Evolutionary conservation across 306 rosid genomes (phyloP).

Genomic region (Lotus japonicus): DNA sequence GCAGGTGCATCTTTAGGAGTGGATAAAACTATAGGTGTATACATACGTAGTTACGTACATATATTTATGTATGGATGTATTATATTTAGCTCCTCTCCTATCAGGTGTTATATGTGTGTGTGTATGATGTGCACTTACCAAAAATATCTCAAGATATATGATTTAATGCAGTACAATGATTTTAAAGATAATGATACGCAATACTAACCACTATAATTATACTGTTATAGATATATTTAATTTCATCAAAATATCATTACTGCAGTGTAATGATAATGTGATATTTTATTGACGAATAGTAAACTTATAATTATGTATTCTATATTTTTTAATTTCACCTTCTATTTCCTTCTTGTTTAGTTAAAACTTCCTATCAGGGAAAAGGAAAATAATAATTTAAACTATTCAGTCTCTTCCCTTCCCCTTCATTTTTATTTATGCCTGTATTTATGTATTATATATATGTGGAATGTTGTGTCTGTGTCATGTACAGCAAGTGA

Average conservation of each 20-base stretch:
- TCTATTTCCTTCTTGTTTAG: background rate
- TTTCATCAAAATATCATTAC: background rate
- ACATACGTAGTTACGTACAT: no score
- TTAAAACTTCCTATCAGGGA: background rate
- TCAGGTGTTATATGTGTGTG: no score
- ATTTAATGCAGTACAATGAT: background rate
- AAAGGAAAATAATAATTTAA: background rate
- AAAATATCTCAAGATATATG: background rate
- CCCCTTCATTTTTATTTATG: background rate
- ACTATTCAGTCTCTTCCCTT: background rate
- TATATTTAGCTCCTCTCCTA: no score
- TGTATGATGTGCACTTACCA: background rate
- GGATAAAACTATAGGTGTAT: background rate
- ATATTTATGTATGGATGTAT: no score
- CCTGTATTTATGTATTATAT: background rate
- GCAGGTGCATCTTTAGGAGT: slow-evolving; percentile 41
- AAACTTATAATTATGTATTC: background rate
- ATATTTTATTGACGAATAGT: background rate
- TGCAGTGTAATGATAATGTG: background rate
- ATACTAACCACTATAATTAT: background rate
- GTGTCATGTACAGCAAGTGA: background rate
- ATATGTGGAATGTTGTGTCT: background rate
- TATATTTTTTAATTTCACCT: background rate
- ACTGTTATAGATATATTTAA: background rate
- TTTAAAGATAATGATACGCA: background rate